A percentile compares a stretch with the other conserved stretches of the same genome.
phyloP scores from a whole-genome alignment of 208 protist genomes.

The Endotrypanum monterogeii region DNA sequence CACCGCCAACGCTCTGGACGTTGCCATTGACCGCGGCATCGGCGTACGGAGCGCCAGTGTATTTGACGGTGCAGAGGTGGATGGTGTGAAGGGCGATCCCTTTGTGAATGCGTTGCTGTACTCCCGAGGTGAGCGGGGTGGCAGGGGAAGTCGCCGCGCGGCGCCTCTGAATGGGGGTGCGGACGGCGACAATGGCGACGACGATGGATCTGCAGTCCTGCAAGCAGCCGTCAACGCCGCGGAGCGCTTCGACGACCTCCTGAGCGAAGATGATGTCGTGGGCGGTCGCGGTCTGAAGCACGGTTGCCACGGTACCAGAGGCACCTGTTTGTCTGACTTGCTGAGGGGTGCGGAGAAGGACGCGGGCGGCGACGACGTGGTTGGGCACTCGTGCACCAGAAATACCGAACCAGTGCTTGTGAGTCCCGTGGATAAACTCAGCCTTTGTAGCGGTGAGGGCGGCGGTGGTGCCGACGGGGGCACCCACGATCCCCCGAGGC shows the following conservation, averaged over 20 bases:
- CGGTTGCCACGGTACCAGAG: too few relatives aligned
- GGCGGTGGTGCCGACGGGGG: not conserved
- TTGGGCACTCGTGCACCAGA: not conserved
- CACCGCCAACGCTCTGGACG: not conserved
- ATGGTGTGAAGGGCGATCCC: not conserved
- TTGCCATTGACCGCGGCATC: not conserved
- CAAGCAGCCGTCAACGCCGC: slow-evolving; percentile 20
- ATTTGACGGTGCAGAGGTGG: not conserved
- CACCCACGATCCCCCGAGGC: not conserved
- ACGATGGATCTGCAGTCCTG: not conserved
- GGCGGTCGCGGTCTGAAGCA: not conserved
- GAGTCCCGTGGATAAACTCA: not conserved
- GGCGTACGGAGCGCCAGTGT: not conserved
- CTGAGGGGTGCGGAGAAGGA: not conserved
- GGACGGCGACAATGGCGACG: slow-evolving; percentile 8
- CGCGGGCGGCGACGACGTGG: too few relatives aligned
- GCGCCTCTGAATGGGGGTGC: not conserved
- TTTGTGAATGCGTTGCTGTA: not conserved
- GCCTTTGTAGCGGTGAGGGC: not conserved
- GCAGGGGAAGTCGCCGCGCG: not conserved
- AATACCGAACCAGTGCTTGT: not conserved
- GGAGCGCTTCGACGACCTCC: slow-evolving; percentile 15
- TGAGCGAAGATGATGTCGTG: slow-evolving; percentile 10
- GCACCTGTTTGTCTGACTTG: not conserved
- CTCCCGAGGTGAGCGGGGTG: not conserved